phyloP scores from a whole-genome alignment of 1,284 basidiomycete species.

The Malassezia nana region DNA sequence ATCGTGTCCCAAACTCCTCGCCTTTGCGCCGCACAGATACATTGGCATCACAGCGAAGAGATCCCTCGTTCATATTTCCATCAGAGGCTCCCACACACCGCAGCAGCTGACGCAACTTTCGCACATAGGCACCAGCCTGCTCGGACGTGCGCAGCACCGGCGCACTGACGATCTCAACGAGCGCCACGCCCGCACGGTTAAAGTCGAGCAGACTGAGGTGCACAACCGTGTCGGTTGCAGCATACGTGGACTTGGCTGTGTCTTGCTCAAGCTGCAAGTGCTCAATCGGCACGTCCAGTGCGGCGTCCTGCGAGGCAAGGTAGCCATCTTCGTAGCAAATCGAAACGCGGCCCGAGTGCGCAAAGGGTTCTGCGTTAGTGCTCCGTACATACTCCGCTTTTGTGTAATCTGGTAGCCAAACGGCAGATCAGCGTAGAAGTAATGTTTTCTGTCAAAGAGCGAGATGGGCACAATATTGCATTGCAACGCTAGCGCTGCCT shows the following conservation, averaged over 20 bases:
- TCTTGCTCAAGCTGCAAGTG: slow-evolving; percentile 72
- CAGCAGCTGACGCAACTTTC: slow-evolving; percentile 69
- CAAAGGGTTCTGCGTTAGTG: slow-evolving; percentile 59
- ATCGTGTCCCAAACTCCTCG: slow-evolving; percentile 66
- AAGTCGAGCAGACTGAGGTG: slow-evolving; percentile 59
- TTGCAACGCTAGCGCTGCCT: slow-evolving; percentile 71
- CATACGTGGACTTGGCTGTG: slow-evolving; percentile 77
- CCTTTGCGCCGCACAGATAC: slow-evolving; percentile 59
- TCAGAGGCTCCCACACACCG: slow-evolving; percentile 77
- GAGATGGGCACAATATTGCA: slow-evolving; percentile 54
- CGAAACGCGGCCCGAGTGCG: slow-evolving; percentile 59
- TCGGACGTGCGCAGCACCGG: slow-evolving; percentile 84
- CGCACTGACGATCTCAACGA: slow-evolving; percentile 93
- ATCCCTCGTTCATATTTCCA: slow-evolving; percentile 82
- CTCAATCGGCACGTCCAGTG: slow-evolving; percentile 62
- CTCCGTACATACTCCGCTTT: slow-evolving; percentile 60
- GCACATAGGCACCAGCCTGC: slow-evolving; percentile 81
- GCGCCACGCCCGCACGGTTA: slow-evolving; percentile 75
- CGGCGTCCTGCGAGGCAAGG: slow-evolving; percentile 49
- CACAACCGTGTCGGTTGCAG: slow-evolving; percentile 45
- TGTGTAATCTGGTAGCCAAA: slow-evolving; percentile 95
- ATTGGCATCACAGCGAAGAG: slow-evolving; percentile 83
- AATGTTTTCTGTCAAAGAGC: slow-evolving; percentile 76
- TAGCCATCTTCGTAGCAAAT: slow-evolving; percentile 49
- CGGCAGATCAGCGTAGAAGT: slow-evolving; percentile 92